A percentile compares a stretch with the other conserved stretches of the same genome.
Conservation (phyloP, 2,329 filamentous ascomycete genomes). For the Gyromitra esculenta region DNA sequence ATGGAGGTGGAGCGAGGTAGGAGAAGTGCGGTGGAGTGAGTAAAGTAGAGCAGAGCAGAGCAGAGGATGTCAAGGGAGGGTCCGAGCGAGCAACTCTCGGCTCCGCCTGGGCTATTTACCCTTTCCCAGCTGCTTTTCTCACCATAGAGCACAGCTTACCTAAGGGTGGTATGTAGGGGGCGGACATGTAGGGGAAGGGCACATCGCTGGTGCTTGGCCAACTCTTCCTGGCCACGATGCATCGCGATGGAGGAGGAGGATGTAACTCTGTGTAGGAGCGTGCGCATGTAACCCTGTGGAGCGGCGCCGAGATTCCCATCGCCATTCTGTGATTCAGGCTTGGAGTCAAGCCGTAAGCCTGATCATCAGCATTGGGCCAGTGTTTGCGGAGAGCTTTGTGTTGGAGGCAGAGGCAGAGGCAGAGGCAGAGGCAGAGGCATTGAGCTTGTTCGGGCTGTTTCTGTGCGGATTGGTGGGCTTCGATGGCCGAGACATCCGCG, state of each 20-base stretch:
- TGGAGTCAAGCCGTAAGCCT: conserved; percentile 15
- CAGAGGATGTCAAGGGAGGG: background rate
- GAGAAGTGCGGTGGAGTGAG: background rate
- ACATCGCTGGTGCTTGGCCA: conserved; percentile 13
- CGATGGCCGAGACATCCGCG: conserved; percentile 14
- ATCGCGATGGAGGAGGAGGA: conserved; percentile 1
- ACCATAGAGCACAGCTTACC: conserved; percentile 25
- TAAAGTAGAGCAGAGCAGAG: background rate
- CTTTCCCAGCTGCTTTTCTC: background rate
- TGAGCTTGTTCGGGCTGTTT: background rate
- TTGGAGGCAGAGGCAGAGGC: no score
- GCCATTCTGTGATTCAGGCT: conserved; percentile 15
- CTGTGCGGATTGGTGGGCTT: conserved; percentile 18
- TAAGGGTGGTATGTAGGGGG: background rate
- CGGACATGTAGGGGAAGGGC: background rate
- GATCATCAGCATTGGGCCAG: background rate
- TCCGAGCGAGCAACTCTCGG: conserved; percentile 12
- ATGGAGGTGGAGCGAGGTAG: background rate
- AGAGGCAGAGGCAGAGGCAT: background rate
- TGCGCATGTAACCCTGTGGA: background rate
- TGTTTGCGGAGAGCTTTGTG: no score
- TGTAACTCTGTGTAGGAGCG: background rate
- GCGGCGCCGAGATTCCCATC: conserved; percentile 5
- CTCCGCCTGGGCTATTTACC: conserved; percentile 24
- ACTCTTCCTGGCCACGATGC: conserved; percentile 6